Conservation (phyloP, 1,284 basidiomycete species). For the Prillingera fragicola region DNA sequence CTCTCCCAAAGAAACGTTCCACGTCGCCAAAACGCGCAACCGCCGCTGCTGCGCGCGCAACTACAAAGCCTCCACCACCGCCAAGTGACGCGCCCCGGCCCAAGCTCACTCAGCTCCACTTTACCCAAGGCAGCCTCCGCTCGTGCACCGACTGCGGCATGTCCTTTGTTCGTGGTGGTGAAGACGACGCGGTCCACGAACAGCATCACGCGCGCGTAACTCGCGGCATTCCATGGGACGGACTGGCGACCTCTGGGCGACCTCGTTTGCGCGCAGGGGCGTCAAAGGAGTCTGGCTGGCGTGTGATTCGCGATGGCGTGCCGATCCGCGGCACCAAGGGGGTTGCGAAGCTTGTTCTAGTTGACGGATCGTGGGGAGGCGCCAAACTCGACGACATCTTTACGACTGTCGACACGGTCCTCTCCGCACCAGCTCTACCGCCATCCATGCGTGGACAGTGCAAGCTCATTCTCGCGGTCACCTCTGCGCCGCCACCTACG, state of each 20-base stretch:
- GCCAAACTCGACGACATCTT: conserved; percentile 45
- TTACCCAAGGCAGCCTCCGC: conserved; percentile 31
- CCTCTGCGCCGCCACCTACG: conserved; percentile 27
- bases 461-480: conserved; percentile 47
- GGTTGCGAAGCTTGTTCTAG: too few relatives aligned
- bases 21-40: conserved; percentile 6
- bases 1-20: conserved; percentile 13
- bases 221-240: conserved; percentile 46
- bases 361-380: conserved; percentile 32
- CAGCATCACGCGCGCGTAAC: conserved; percentile 47
- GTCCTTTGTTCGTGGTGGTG: conserved; percentile 48
- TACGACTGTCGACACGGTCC: conserved; percentile 46
- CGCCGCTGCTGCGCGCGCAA: not conserved
- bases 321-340: too few relatives aligned
- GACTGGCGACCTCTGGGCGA: not conserved
- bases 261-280: not conserved
- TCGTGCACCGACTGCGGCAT: conserved; percentile 48
- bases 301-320: too few relatives aligned
- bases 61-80: not conserved
- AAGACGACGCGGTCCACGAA: conserved; percentile 44
- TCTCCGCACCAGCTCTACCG: conserved; percentile 45
- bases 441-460: conserved; percentile 36
- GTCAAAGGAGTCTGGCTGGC: not conserved
- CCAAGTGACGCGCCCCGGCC: not conserved
- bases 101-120: conserved; percentile 31